Evolutionary conservation across 768 basidiomycete genomes (phyloP), one percentile per base, ranked within the genome.

Genomic region (Podaxis sp.): DNA sequence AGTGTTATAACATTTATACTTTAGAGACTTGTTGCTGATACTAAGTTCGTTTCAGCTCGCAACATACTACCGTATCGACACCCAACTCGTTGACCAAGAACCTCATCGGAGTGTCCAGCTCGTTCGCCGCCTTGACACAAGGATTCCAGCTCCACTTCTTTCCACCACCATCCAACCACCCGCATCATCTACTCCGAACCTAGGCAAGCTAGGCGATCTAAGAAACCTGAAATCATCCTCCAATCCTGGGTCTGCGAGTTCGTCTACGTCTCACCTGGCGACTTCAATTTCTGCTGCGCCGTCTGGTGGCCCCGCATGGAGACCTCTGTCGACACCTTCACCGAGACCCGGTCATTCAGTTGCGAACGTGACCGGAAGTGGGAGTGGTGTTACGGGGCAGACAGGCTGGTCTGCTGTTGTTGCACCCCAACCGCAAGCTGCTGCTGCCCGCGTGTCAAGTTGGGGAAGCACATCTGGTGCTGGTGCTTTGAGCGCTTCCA

Each of bases 1-100:
- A 3, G 77, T 55, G 3, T 29, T 64, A 52, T 24, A 11, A 53
- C 22, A 51, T 8, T 2, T 63, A 13, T 9, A 37, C 43, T 29
- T 41, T 49, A 27, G 8, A 8, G 46, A 25, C 17, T n/a, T n/a
- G 15, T 17, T 19, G 27, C 49, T 37, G 33, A 53, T 59, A 53
- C 13, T 52, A 53, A 27, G 66, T 38, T 58, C 52, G 50, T 52
- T 52, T 54, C 53, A 91, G 86, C 82, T 97, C 22, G 91, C 93
- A 1, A 77, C 82, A 6, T 76, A 89, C 4, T 98, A 96, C 71
- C 82, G 93, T 19, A 85, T 98, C 71, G 90, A 93, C 64, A 86
- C 89, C 0, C 85, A 91, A 67, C 86, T 94, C 79, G 85, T 99
- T 19, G 96, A 98, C 71, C 90, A 91, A 68, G 96, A 97, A 67